A percentile compares a stretch with the other conserved stretches of the same genome.
These are phyloP conservation scores for Saccharomycodes ludwigii DNA, from an alignment of 805 yeast genomes.

Conservation along the genomic window DNA sequence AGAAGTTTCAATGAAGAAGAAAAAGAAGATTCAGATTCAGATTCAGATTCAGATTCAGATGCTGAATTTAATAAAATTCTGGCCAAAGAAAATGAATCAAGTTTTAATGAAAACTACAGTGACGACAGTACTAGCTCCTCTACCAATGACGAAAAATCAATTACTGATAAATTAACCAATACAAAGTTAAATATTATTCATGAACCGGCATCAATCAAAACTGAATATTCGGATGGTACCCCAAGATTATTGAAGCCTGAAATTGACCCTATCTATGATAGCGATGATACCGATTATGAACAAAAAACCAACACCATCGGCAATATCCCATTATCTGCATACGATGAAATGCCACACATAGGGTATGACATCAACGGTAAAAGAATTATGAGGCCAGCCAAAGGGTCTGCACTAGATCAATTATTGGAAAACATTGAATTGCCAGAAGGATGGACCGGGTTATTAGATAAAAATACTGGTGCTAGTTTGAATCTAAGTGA, in stretches of 20 bases:
- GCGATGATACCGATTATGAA: conserved; percentile 79
- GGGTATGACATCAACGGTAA: conserved; percentile 97
- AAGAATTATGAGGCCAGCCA: conserved; percentile 97
- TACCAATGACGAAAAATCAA: conserved; percentile 17
- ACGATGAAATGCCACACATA: conserved; percentile 94
- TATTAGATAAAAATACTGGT: conserved; percentile 84
- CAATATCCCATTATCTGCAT: conserved; percentile 82
- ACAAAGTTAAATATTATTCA: conserved; percentile 40
- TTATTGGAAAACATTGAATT: conserved; percentile 81
- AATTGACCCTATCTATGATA: conserved; percentile 87
- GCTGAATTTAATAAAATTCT: conserved; percentile 51
- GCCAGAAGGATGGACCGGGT: conserved; percentile 98
- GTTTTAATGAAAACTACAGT: conserved; percentile 14
- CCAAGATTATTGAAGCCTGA: conserved; percentile 76
- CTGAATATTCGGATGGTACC: conserved; percentile 65
- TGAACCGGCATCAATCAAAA: conserved; percentile 27
- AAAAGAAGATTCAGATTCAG: conserved; percentile 20
- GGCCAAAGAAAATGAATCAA: conserved; percentile 41
- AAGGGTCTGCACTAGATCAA: conserved; percentile 87
- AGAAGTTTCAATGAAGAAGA: conserved; percentile 14
- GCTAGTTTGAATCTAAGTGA: conserved; percentile 63
- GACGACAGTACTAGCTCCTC: conserved; percentile 26
- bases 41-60: conserved; percentile 32
- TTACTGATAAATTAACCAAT: conserved; percentile 44
- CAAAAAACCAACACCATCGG: conserved; percentile 82